Percentiles rank a stretch among this genome's conserved stretches.
Evolutionary conservation across 352 stramenopile genomes (phyloP).

Genomic region (Globisporangium sylvaticum): DNA sequence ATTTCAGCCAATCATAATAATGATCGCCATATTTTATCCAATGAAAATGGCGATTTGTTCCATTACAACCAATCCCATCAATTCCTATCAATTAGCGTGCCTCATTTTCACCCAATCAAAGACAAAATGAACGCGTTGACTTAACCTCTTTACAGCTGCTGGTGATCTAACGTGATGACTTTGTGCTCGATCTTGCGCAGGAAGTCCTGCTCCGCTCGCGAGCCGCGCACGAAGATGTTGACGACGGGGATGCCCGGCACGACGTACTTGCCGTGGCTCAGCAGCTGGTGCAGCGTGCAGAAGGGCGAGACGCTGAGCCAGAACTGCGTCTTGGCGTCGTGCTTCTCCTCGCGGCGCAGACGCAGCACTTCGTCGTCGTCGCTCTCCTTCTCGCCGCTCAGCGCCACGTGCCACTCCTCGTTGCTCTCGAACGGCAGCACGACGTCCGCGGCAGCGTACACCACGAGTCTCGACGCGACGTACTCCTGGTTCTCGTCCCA

Average conservation of each 20-base stretch:
- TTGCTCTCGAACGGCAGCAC: conserved; percentile 55
- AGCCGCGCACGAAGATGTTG: conserved; percentile 79
- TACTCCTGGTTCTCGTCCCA: conserved; percentile 76
- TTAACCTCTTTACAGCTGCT: conserved; percentile 14
- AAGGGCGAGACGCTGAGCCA: conserved; percentile 83
- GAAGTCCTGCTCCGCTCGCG: conserved; percentile 57
- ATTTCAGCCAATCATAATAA: conserved; percentile 7
- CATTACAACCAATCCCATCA: conserved; percentile 20
- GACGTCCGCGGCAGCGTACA: conserved; percentile 72
- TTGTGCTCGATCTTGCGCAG: conserved; percentile 61
- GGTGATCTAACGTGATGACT: conserved; percentile 40
- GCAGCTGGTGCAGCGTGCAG: conserved; percentile 67
- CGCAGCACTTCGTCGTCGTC: conserved; percentile 62
- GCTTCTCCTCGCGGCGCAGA: conserved; percentile 60
- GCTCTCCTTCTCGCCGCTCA: conserved; percentile 69
- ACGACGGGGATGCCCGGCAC: conserved; percentile 81
- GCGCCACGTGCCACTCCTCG: conserved; percentile 75
- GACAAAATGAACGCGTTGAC: neutral
- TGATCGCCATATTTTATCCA: neutral
- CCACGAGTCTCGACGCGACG: conserved; percentile 66
- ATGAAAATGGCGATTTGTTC: neutral
- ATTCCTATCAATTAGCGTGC: neutral
- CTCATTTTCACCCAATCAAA: conserved; percentile 23
- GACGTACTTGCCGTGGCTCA: conserved; percentile 74
- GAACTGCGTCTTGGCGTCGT: conserved; percentile 70